Conservation (phyloP, 2,329 filamentous ascomycete species). For the Sporothrix schenckii region DNA sequence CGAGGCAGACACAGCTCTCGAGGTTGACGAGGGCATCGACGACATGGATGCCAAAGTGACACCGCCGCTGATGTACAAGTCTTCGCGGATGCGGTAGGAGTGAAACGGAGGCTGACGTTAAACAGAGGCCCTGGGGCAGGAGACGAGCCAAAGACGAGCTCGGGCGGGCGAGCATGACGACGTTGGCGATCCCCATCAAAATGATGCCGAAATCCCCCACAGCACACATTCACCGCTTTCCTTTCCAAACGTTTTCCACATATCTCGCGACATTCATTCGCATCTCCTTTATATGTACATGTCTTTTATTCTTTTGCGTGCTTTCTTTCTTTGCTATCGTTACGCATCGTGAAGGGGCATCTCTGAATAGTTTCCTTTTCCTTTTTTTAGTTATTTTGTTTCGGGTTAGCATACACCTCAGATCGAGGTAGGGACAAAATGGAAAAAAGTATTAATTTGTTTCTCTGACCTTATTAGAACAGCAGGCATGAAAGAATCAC, state of each 20-base stretch:
- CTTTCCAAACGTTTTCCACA: not conserved
- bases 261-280: not conserved
- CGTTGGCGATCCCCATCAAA: not conserved
- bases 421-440: constrained; percentile 15
- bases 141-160: not conserved
- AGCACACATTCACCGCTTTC: not conserved
- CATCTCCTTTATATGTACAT: not conserved
- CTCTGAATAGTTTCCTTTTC: not conserved
- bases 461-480: not conserved
- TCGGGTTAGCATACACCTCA: constrained; percentile 9
- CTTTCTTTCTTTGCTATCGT: not conserved
- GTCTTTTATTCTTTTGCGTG: not conserved
- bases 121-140: constrained; percentile 1
- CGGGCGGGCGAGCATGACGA: not conserved
- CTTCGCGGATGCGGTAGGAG: constrained; percentile 44
- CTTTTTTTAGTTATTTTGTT: not conserved
- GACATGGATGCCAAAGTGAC: constrained; percentile 45
- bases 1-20: constrained; percentile 36
- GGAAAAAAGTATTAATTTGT: constrained; percentile 1
- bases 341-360: constrained; percentile 29
- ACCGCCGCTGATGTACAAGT: constrained; percentile 49
- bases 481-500: not conserved
- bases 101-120: not conserved
- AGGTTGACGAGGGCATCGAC: constrained; percentile 51
- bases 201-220: not conserved